Evolutionary conservation across 768 basidiomycete species (phyloP), one percentile per base, ranked within the genome.

Genomic region (Mycena albidolilacea): DNA sequence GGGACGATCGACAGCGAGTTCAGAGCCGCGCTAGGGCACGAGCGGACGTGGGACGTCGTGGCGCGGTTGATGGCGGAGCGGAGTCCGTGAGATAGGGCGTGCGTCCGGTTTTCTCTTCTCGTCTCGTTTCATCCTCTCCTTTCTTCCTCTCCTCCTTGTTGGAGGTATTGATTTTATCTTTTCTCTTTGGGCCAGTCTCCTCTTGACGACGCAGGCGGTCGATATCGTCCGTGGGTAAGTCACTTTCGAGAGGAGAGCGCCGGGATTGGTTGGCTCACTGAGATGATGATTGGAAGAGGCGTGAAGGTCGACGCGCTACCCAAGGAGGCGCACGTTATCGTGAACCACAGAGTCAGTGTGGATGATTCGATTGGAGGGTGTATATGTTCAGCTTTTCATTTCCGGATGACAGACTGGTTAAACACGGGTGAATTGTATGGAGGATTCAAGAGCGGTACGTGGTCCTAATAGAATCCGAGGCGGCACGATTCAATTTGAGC

Each of bases 121-220:
- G 4, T 43, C 30, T 30, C n/a, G 21, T n/a, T 50, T 50, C n/a
- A 50, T 30, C 30, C 30, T 30, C 30, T 30, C 30, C 2, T 30
- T 30, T 30, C 30, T 2, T 30, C 30, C 30, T 30, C 30, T 30
- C 30, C 30, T 2, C 30, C 30, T 30, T 30, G 30, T 30, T 30
- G 30, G 30, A 30, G 30, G 30, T 30, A 30, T 30, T 30, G 30
- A 30, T 30, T 30, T 30, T 30, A 30, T 30, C 30, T 30, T 30
- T 30, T 30, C 30, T 30, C 3, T 30, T 30, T 30, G 30, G 30
- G 30, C 30, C 30, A 84, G 79, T 39, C 77, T 84, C 15, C 78
- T 85, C 5, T 81, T 84, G 19, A 90, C 89, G 12, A 89, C 90
- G 8, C 88, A 90, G 77, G 90, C 91, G 2, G 85, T 88, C 19